These are phyloP conservation scores for Cercospora zeina DNA, from an alignment of 2,329 filamentous ascomycete genomes.

Conservation along the genomic window DNA sequence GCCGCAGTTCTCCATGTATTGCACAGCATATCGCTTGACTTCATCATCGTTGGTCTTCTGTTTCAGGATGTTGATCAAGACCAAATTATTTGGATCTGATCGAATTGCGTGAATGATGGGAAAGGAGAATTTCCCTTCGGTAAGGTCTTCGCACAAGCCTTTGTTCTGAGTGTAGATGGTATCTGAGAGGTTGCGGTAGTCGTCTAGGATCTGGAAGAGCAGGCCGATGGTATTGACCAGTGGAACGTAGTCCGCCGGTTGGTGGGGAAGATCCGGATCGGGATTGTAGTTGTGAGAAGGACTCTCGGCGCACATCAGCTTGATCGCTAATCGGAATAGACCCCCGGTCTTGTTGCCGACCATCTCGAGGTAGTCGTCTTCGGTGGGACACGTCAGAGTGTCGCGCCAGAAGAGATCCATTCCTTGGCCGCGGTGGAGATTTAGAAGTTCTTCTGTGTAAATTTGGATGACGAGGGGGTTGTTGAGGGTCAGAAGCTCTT, in stretches of 20 bases:
- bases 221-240: conserved; percentile 83
- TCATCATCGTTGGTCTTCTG: conserved; percentile 84
- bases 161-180: conserved; percentile 77
- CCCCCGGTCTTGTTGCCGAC: conserved; percentile 88
- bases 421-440: conserved; percentile 82
- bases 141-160: conserved; percentile 91
- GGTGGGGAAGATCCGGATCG: conserved; percentile 11
- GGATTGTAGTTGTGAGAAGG: conserved; percentile 38
- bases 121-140: conserved; percentile 96
- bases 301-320: conserved; percentile 81
- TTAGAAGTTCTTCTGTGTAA: conserved; percentile 79
- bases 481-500: conserved; percentile 69
- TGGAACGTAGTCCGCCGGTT: conserved; percentile 66
- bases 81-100: conserved; percentile 68
- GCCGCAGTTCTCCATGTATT: conserved; percentile 83
- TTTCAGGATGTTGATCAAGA: conserved; percentile 87
- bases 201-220: conserved; percentile 87
- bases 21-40: conserved; percentile 87
- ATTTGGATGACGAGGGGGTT: conserved; percentile 68
- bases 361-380: conserved; percentile 94
- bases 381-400: conserved; percentile 76
- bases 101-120: conserved; percentile 93
- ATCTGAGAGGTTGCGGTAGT: conserved; percentile 80
- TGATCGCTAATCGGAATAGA: conserved; percentile 79
- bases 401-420: conserved; percentile 93